A percentile compares a stretch with the other conserved stretches of the same genome.
Conservation (phyloP, 2,329 filamentous ascomycete genomes). For the Phialophora verrucosa region DNA sequence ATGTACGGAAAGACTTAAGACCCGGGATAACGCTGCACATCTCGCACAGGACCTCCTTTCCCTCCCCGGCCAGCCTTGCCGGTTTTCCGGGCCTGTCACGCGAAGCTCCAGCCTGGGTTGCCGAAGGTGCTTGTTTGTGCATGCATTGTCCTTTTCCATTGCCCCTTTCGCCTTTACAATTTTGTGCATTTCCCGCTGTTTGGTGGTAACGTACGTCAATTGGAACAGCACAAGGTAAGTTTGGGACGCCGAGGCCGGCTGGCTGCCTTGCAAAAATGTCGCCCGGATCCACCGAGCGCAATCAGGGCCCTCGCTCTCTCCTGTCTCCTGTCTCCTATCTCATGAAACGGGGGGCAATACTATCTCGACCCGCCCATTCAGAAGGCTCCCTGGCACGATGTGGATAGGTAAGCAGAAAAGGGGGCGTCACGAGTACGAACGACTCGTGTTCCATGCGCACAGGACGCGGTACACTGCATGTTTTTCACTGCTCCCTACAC, state of each 20-base stretch:
- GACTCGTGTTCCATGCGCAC: too few relatives aligned
- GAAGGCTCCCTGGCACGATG: too few relatives aligned
- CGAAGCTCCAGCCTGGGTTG: neutral
- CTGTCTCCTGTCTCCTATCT: neutral
- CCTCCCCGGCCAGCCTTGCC: neutral
- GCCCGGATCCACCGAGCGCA: neutral
- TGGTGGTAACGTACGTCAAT: neutral
- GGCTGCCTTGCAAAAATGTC: too few relatives aligned
- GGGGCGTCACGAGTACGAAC: neutral
- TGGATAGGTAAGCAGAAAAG: conserved; percentile 6
- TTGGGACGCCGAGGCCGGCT: conserved; percentile 5
- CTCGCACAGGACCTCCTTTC: neutral
- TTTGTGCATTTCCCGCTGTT: neutral
- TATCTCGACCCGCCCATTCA: too few relatives aligned
- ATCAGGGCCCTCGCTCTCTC: neutral
- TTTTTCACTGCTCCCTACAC: too few relatives aligned
- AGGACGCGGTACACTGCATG: too few relatives aligned
- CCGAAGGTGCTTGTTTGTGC: neutral
- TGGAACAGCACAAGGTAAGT: neutral
- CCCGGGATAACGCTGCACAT: neutral
- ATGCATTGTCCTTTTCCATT: neutral
- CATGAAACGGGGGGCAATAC: neutral
- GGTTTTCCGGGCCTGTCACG: neutral
- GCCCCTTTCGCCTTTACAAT: neutral
- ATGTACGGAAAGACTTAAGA: neutral